A percentile compares a stretch with the other conserved stretches of the same genome.
phyloP scores from a whole-genome alignment of 768 basidiomycete genomes.

The Asterophora lycoperdoides region DNA sequence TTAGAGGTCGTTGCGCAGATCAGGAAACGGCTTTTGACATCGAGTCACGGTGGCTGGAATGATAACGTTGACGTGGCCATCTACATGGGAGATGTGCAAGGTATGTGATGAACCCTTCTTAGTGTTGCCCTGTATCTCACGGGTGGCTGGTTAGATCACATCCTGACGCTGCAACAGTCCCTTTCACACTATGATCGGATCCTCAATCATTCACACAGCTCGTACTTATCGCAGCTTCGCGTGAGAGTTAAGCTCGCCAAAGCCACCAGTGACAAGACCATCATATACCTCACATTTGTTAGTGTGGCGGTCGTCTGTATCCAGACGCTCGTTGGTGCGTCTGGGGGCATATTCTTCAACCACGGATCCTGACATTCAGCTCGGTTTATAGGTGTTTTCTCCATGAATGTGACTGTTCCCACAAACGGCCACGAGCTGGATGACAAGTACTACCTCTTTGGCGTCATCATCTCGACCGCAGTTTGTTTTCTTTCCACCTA shows the following conservation, averaged over 20 bases:
- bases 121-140: slow-evolving; percentile 2
- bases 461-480: slow-evolving; percentile 44
- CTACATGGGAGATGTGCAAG: slow-evolving; percentile 90
- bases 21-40: slow-evolving; percentile 62
- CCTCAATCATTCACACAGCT: slow-evolving; percentile 82
- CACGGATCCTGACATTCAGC: not conserved
- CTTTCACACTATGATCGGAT: slow-evolving; percentile 85
- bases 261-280: slow-evolving; percentile 57
- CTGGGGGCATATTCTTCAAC: not conserved
- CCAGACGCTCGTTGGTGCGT: slow-evolving; percentile 55
- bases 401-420: slow-evolving; percentile 65
- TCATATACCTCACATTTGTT: slow-evolving; percentile 65
- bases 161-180: slow-evolving; percentile 80
- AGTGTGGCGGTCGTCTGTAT: slow-evolving; percentile 64
- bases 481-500: slow-evolving; percentile 42
- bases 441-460: slow-evolving; percentile 51
- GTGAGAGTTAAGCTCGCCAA: slow-evolving; percentile 56
- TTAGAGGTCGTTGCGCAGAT: slow-evolving; percentile 78
- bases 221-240: slow-evolving; percentile 76
- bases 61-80: slow-evolving; percentile 72
- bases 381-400: slow-evolving; percentile 51
- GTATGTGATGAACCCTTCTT: slow-evolving; percentile 36
- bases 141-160: slow-evolving; percentile 63
- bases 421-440: slow-evolving; percentile 36
- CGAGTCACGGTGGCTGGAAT: slow-evolving; percentile 33